Conservation (phyloP, 495 filamentous ascomycete species). For the Acidiella bohemica region DNA sequence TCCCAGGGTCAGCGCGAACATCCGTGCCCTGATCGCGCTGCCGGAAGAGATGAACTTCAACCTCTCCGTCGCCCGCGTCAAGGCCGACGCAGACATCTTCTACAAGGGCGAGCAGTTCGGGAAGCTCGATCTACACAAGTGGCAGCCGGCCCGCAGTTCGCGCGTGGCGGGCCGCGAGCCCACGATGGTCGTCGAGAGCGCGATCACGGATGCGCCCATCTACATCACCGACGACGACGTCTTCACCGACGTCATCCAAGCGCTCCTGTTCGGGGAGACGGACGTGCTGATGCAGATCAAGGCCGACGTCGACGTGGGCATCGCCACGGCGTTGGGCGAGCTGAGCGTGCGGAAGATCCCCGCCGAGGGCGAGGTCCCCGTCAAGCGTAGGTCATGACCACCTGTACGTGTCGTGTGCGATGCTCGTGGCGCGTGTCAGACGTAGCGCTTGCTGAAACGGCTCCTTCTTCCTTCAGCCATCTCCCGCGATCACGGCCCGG, state of each 20-base stretch:
- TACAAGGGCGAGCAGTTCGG: constrained; percentile 67
- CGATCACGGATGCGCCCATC: constrained; percentile 63
- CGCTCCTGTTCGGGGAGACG: constrained; percentile 56
- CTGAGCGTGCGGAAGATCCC: constrained; percentile 71
- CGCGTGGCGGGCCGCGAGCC: constrained; percentile 38
- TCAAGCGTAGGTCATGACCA: constrained; percentile 58
- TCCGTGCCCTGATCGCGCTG: constrained; percentile 59
- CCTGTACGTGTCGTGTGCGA: constrained; percentile 19
- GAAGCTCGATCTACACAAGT: constrained; percentile 57
- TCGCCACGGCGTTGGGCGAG: constrained; percentile 64
- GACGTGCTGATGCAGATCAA: constrained; percentile 52
- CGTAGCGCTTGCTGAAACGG: constrained; percentile 9
- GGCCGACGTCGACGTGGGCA: constrained; percentile 71
- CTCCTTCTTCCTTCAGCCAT: constrained; percentile 29
- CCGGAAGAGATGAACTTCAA: constrained; percentile 77
- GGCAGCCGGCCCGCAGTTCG: constrained; percentile 76
- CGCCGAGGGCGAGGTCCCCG: constrained; percentile 66
- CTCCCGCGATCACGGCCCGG: constrained; percentile 25
- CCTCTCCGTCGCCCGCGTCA: constrained; percentile 58
- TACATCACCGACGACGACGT: constrained; percentile 64
- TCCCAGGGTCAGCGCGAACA: constrained; percentile 66
- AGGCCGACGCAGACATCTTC: constrained; percentile 62
- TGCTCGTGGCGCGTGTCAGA: constrained; percentile 17
- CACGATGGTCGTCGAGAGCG: constrained; percentile 54
- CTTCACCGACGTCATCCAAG: constrained; percentile 60